These are phyloP conservation scores for Fraxinus greggii DNA, from an alignment of 305 asterid genomes.

Conservation along the genomic window DNA sequence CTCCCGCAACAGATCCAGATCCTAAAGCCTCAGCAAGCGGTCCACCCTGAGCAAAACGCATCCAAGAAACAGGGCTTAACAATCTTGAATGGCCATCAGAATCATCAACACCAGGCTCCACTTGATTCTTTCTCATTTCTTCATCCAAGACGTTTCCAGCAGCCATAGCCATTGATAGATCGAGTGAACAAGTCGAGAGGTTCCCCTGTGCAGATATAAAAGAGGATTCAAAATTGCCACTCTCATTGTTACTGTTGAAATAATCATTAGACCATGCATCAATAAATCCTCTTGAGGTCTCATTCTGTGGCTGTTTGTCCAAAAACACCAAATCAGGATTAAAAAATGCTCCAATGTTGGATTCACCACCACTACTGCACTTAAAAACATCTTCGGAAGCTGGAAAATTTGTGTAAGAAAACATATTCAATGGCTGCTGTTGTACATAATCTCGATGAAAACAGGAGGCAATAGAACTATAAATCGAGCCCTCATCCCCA, in stretches of 20 bases:
- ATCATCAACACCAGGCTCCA: slow-evolving; percentile 11
- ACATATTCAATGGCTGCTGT: slow-evolving; percentile 35
- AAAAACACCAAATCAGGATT: background rate
- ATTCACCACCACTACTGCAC: background rate
- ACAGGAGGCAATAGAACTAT: slow-evolving; percentile 22
- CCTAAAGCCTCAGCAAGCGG: slow-evolving; percentile 81
- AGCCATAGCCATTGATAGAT: slow-evolving; percentile 55
- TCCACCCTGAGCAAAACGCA: slow-evolving; percentile 56
- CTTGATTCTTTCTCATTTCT: slow-evolving; percentile 36
- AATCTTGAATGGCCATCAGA: slow-evolving; percentile 6
- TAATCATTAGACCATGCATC: slow-evolving; percentile 49
- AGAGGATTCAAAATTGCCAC: slow-evolving; percentile 25
- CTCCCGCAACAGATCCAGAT: slow-evolving; percentile 24
- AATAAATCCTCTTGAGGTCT: slow-evolving; percentile 32
- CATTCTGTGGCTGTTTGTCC: slow-evolving; percentile 12
- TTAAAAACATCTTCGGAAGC: slow-evolving; percentile 21
- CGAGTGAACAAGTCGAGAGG: slow-evolving; percentile 44
- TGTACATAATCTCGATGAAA: slow-evolving; percentile 37
- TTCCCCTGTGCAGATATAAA: slow-evolving; percentile 29
- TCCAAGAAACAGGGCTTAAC: slow-evolving; percentile 44
- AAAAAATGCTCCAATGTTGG: background rate
- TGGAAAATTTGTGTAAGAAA: slow-evolving; percentile 33
- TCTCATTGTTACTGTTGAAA: slow-evolving; percentile 2
- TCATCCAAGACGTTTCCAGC: slow-evolving; percentile 39
- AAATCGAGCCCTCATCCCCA: slow-evolving; percentile 30